Base-by-base conservation (phyloP, 2,329 filamentous ascomycete genomes). In the Hypoxylon sp. region DNA sequence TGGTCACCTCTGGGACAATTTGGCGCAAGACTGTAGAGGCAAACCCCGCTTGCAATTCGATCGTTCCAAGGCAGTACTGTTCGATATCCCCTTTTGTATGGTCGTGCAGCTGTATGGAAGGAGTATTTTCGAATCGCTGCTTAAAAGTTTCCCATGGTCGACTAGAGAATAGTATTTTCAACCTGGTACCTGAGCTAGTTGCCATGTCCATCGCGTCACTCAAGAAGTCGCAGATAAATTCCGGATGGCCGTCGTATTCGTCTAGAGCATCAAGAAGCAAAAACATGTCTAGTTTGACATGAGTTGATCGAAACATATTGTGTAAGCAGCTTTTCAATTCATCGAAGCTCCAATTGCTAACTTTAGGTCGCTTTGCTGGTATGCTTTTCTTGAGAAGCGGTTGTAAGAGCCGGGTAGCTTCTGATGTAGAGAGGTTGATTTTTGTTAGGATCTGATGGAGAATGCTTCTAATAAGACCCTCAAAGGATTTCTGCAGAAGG, bases 391-490 rank as follows among this genome's bases (percentile, higher is more conserved):
- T 17, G 21, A 35, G 11, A 40, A 49, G 17, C 9, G 23, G 29
- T 13, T 30, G 19, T 13, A 31, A 29, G 13, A 46, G 13, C 23
- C 23, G 9, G 20, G 37, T 5, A 16, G 34, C 6, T 15, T 38
- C 32, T 25, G 20, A 19, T 7, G 12, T 8, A 25, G 35, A 31
- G 1, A 2, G n/a, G 6, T 8, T 7, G 21, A 13, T 16, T 9
- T 50, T 29, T 9, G 25, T 20, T 7, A 57, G 27, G 4, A 59
- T 52, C 15, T 59, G 55, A 15, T n/a, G n/a, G 2, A 60, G 44
- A 3, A 60, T 9, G 16, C 55, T 60, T 29, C 57, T 52, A 4
- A 60, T 30, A 5, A 60, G 57, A 7, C 57, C 57, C 42, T 58
- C 57, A 27, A 55, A 53, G 4, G 57, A 58, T 23, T 55, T 58